Conservation (phyloP, 495 filamentous ascomycete species). For the Xylaria grammica region DNA sequence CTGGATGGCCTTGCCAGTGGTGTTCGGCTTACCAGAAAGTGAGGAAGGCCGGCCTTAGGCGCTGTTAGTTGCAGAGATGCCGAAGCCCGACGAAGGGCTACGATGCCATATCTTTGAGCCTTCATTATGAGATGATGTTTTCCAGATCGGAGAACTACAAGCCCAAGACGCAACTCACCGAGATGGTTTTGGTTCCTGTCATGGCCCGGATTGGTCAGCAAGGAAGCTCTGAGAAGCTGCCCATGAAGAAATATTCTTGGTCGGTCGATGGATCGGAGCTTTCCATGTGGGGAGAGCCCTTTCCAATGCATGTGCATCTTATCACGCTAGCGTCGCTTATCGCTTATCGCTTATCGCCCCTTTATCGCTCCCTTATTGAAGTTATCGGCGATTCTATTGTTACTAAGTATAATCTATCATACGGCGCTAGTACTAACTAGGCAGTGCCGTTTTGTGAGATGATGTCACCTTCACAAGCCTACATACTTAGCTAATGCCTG, state of each 20-base stretch:
- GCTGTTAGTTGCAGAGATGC: constrained; percentile 21
- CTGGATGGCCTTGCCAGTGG: background rate
- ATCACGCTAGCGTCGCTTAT: background rate
- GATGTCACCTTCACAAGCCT: constrained; percentile 8
- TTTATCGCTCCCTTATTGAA: background rate
- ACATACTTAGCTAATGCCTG: background rate
- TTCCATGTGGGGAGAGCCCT: constrained; percentile 2
- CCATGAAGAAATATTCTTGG: background rate
- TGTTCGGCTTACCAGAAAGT: background rate
- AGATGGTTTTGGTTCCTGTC: constrained; percentile 17
- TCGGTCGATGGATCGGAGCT: background rate
- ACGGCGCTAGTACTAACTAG: background rate
- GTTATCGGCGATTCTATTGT: background rate
- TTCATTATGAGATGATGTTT: constrained; percentile 21
- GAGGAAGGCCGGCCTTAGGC: background rate
- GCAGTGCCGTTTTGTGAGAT: background rate
- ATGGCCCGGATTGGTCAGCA: constrained; percentile 20
- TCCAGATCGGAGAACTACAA: background rate
- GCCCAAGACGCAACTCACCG: constrained; percentile 13
- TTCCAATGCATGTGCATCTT: constrained; percentile 1
- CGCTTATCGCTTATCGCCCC: constrained; percentile 5
- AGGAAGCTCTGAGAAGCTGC: constrained; percentile 5
- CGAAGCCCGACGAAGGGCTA: constrained; percentile 28
- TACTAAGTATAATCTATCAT: background rate
- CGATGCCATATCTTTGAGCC: constrained; percentile 19